These are phyloP conservation scores for Cyberlindnera subsufficiens DNA, from an alignment of 805 yeast species.

Conservation along the genomic window DNA sequence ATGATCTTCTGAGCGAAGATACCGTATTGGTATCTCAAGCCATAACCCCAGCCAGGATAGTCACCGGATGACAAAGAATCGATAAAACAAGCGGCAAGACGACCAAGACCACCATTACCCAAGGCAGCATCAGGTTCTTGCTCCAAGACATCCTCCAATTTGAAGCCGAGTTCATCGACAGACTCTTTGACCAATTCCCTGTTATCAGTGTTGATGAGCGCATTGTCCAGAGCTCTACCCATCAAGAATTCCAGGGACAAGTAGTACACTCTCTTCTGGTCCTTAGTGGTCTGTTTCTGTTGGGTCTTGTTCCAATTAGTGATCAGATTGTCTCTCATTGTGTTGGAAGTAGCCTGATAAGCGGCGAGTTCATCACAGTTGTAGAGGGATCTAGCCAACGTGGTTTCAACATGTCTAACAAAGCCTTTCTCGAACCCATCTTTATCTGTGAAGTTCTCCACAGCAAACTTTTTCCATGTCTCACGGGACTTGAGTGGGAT, in stretches of 20 bases:
- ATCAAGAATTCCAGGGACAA: slow-evolving; percentile 82
- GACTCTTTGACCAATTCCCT: slow-evolving; percentile 54
- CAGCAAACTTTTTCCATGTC: slow-evolving; percentile 69
- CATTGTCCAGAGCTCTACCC: slow-evolving; percentile 96
- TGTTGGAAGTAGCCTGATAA: slow-evolving; percentile 78
- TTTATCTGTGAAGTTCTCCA: slow-evolving; percentile 37
- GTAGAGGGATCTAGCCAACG: slow-evolving; percentile 85
- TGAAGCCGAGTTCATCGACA: slow-evolving; percentile 74
- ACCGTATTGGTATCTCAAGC: slow-evolving; percentile 89
- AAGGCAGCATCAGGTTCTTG: slow-evolving; percentile 92
- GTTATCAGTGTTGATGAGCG: slow-evolving; percentile 72
- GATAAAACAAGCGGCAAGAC: slow-evolving; percentile 90
- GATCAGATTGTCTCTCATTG: slow-evolving; percentile 73
- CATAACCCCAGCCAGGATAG: slow-evolving; percentile 96
- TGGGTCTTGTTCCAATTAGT: slow-evolving; percentile 92
- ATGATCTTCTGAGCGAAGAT: slow-evolving; percentile 84
- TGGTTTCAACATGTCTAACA: slow-evolving; percentile 83
- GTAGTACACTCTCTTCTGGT: slow-evolving; percentile 82
- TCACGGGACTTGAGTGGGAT: slow-evolving; percentile 77
- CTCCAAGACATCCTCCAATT: slow-evolving; percentile 75
- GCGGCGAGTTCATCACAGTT: slow-evolving; percentile 92
- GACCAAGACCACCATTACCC: slow-evolving; percentile 94
- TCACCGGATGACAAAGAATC: slow-evolving; percentile 83
- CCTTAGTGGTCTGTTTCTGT: slow-evolving; percentile 78
- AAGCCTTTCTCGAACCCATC: slow-evolving; percentile 63